Conservation (phyloP, 2,329 filamentous ascomycete genomes). For the Lasiodiplodia sp. region DNA sequence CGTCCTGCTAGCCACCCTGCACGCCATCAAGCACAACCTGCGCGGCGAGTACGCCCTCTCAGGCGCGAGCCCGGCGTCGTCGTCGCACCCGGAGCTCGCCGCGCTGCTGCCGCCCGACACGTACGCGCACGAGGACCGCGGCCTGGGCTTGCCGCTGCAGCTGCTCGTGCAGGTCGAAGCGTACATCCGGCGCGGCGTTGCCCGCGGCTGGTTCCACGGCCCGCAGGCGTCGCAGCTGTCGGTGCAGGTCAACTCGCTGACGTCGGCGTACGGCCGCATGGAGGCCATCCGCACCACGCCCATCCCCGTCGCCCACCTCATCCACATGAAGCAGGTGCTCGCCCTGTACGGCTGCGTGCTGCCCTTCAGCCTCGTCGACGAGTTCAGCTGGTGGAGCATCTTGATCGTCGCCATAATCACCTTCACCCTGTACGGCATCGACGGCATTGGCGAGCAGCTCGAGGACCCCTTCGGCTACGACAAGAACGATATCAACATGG, state of each 20-base stretch:
- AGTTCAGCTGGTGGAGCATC: conserved; percentile 69
- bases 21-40: conserved; percentile 69
- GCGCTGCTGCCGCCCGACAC: conserved; percentile 44
- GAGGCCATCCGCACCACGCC: conserved; percentile 71
- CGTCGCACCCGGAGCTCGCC: conserved; percentile 40
- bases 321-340: conserved; percentile 70
- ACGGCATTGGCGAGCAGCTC: conserved; percentile 68
- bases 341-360: conserved; percentile 67
- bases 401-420: conserved; percentile 66
- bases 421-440: conserved; percentile 70
- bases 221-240: conserved; percentile 66
- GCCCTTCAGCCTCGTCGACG: conserved; percentile 68
- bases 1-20: conserved; percentile 67
- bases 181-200: conserved; percentile 64
- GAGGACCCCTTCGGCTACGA: conserved; percentile 73
- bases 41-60: conserved; percentile 63
- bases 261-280: conserved; percentile 68
- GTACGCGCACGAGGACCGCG: conserved; percentile 61
- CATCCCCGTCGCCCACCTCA: conserved; percentile 69
- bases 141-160: conserved; percentile 66
- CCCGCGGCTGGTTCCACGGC: conserved; percentile 66
- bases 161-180: conserved; percentile 66
- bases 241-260: conserved; percentile 63
- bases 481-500: conserved; percentile 72
- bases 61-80: conserved; percentile 16